Evolutionary conservation across 768 basidiomycete genomes (phyloP).

Genomic region (Mrakia blollopis): DNA sequence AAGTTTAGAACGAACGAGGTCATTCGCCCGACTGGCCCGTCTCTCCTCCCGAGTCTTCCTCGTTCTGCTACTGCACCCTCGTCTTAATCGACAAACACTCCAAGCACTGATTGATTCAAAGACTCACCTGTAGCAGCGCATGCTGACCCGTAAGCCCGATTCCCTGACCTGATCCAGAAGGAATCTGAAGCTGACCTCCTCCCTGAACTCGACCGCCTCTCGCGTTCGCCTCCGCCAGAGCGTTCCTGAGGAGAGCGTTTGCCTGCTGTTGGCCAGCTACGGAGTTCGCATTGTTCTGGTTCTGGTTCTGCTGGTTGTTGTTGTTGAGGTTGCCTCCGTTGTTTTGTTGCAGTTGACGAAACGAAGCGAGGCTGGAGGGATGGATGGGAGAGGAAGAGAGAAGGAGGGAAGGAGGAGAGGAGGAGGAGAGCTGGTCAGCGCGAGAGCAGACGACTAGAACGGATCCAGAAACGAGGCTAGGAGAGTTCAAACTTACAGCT

Average conservation of each 20-base stretch:
- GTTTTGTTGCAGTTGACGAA: slow-evolving; percentile 5
- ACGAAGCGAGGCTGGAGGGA: background rate
- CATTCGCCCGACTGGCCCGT: background rate
- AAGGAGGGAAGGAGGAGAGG: background rate
- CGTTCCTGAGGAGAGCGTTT: background rate
- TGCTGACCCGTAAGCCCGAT: slow-evolving; percentile 1
- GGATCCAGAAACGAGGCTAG: background rate
- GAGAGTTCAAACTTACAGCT: background rate
- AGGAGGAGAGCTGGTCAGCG: background rate
- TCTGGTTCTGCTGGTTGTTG: too few species aligned
- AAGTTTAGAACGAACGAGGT: background rate
- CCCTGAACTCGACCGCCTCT: background rate
- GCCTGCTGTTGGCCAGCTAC: slow-evolving; percentile 2
- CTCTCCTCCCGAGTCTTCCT: background rate
- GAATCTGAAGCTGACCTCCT: slow-evolving; percentile 15
- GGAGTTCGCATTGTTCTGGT: background rate
- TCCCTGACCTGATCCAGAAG: background rate
- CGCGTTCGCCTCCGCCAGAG: background rate
- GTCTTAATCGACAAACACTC: background rate
- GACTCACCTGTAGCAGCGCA: slow-evolving; percentile 3
- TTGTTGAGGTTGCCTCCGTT: background rate
- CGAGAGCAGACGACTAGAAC: background rate
- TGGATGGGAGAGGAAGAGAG: background rate
- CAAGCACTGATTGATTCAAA: background rate
- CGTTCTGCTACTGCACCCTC: background rate